Evolutionary conservation across 352 stramenopile species (phyloP).

Genomic region (Pythium dissotocum): DNA sequence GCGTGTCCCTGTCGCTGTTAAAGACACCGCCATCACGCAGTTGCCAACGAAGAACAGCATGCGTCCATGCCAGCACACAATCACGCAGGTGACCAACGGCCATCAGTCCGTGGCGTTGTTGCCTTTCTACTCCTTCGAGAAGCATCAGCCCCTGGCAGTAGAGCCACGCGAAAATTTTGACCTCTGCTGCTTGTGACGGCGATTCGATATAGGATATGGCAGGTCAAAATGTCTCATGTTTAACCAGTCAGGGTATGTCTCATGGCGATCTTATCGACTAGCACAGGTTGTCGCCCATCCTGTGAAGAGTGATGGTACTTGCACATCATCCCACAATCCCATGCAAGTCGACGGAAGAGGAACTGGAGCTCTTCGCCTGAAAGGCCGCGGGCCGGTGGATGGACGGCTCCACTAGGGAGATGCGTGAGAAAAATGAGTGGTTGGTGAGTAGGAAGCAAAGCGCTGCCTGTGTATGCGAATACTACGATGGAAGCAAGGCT

Average conservation of each 20-base stretch:
- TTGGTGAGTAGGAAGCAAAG: background rate
- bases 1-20: slow-evolving; percentile 2
- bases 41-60: background rate
- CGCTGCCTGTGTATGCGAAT: background rate
- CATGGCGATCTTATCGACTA: slow-evolving; percentile 2
- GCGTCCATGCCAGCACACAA: background rate
- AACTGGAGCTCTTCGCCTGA: slow-evolving; percentile 1
- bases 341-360: background rate
- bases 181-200: background rate
- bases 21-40: background rate
- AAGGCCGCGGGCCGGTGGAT: slow-evolving; percentile 3
- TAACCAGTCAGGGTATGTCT: background rate
- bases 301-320: background rate
- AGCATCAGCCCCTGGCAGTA: background rate
- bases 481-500: background rate
- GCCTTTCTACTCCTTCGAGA: background rate
- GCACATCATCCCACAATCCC: slow-evolving; percentile 4
- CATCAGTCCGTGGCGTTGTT: background rate
- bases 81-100: background rate
- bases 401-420: background rate
- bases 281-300: background rate
- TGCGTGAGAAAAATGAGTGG: background rate
- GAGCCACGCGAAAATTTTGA: background rate
- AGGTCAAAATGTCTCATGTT: slow-evolving; percentile 1
- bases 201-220: background rate